phyloP scores from a whole-genome alignment of 495 filamentous ascomycete species.

The Cercophora scortea region DNA sequence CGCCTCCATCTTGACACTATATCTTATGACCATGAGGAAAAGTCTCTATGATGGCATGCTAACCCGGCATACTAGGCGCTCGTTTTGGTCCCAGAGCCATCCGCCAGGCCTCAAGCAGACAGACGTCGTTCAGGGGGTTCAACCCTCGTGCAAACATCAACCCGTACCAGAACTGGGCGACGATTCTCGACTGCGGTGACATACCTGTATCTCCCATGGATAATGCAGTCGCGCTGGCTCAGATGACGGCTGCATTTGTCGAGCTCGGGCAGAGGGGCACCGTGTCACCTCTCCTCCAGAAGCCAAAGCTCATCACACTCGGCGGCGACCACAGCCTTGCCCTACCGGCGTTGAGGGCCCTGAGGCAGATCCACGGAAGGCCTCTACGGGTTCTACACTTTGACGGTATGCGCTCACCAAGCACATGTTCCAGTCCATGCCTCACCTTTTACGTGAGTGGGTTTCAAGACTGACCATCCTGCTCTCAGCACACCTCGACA shows the following conservation, averaged over 20 bases:
- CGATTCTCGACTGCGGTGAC: constrained; percentile 73
- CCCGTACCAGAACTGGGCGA: constrained; percentile 66
- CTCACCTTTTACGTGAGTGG: constrained; percentile 10
- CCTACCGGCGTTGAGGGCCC: constrained; percentile 64
- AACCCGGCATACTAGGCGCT: constrained; percentile 40
- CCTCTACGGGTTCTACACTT: constrained; percentile 78
- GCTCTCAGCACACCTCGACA: constrained; percentile 55
- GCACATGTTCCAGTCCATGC: constrained; percentile 15
- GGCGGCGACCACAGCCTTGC: constrained; percentile 79
- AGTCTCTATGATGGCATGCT: too few relatives aligned
- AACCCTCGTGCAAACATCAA: constrained; percentile 72
- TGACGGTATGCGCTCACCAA: constrained; percentile 38
- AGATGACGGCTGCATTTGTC: constrained; percentile 70
- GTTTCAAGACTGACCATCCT: not conserved
- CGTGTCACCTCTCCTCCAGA: constrained; percentile 18
- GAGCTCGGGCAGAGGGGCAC: constrained; percentile 32
- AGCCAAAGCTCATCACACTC: constrained; percentile 65
- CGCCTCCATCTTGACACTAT: too few relatives aligned
- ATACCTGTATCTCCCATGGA: constrained; percentile 76
- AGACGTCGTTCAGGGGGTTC: constrained; percentile 65
- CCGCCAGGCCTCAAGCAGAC: constrained; percentile 65
- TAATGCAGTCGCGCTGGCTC: constrained; percentile 63
- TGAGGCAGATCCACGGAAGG: constrained; percentile 60
- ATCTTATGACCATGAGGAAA: too few relatives aligned
- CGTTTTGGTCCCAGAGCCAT: constrained; percentile 79